Evolutionary conservation across 306 rosid species (phyloP), one percentile per base, ranked within the genome.

Genomic region (Lotus japonicus): DNA sequence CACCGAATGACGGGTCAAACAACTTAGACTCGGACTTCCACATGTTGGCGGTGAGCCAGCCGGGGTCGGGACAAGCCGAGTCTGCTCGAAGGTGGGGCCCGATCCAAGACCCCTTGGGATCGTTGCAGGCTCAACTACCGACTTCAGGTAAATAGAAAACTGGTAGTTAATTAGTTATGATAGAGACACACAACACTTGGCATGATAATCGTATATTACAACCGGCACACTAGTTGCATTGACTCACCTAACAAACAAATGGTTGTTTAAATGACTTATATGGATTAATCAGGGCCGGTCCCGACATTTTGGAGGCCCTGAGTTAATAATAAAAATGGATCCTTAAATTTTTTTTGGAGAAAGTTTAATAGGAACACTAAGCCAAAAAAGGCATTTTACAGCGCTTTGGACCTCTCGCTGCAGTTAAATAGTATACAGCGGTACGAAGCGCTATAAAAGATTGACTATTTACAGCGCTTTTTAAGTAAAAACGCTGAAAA

Each of bases 1-100:
- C 98, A 9, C 97, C 97, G 0, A 91, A 90, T 5, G 97, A 90
- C 28, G 92, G 84, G 0, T 90, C 97, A 0, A 90, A 90, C 38
- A 86, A 86, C 54, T 21, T 87, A 31, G 92, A 89, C 59, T 84
- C 96, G 0, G 92, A 92, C n/a, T 84, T 89, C 21, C 84, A 87
- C 26, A 36, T 90, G 78, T 33, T 84, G 8, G 84, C 87, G 0
- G 83, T 87, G 68, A 71, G 71, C 7, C 92, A 80, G 10, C 26
- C 73, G 1, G 70, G 56, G 0, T n/a, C 38, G 0, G 71, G 33
- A 1, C 74, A 50, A 71, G 11, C 78, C 0, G 88, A 84, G 52
- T 79, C 91, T 0, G 53, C 76, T 3, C 71, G 66, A 3, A 72
- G 77, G 13, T 86, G 96, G 94, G 82, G 42, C 2, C n/a, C 55